Percentiles rank a stretch among this genome's conserved stretches.
phyloP scores from a whole-genome alignment of 257 asterid genomes.

The Plantago major region DNA sequence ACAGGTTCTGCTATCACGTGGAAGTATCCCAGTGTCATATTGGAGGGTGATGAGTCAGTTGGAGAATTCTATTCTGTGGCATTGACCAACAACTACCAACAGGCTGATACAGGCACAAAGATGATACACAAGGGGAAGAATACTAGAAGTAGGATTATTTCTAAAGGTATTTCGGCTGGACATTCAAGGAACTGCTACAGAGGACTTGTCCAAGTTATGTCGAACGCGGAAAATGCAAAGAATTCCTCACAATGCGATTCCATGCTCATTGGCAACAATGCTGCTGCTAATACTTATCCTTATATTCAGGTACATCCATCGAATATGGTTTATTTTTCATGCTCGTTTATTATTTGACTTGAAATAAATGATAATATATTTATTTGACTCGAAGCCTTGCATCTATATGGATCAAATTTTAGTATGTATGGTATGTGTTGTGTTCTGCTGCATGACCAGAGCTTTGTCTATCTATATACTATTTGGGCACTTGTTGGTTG shows the following conservation, averaged over 20 bases:
- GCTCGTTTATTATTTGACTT: background rate
- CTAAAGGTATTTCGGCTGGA: constrained; percentile 96
- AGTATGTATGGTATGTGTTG: background rate
- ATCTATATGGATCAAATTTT: too few relatives aligned
- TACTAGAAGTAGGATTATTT: constrained; percentile 87
- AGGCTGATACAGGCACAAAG: constrained; percentile 97
- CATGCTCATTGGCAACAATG: constrained; percentile 86
- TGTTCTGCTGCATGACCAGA: background rate
- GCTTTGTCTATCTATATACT: background rate
- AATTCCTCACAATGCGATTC: constrained; percentile 95
- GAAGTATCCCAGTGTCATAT: constrained; percentile 93
- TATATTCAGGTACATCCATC: constrained; percentile 70
- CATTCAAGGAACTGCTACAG: constrained; percentile 80
- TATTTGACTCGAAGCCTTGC: too few relatives aligned
- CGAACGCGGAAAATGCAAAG: constrained; percentile 68
- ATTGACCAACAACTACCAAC: constrained; percentile 84
- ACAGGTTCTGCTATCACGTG: constrained; percentile 97
- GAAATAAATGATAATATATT: background rate
- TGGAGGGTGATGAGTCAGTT: constrained; percentile 91
- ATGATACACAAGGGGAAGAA: constrained; percentile 97
- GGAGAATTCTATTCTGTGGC: constrained; percentile 98
- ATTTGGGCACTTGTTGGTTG: background rate
- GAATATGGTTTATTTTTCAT: background rate
- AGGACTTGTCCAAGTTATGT: constrained; percentile 89
- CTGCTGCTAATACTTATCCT: constrained; percentile 94